Evolutionary conservation across 2,329 filamentous ascomycete species (phyloP), one percentile per base, ranked within the genome.

Genomic region (Xylaria sp.): DNA sequence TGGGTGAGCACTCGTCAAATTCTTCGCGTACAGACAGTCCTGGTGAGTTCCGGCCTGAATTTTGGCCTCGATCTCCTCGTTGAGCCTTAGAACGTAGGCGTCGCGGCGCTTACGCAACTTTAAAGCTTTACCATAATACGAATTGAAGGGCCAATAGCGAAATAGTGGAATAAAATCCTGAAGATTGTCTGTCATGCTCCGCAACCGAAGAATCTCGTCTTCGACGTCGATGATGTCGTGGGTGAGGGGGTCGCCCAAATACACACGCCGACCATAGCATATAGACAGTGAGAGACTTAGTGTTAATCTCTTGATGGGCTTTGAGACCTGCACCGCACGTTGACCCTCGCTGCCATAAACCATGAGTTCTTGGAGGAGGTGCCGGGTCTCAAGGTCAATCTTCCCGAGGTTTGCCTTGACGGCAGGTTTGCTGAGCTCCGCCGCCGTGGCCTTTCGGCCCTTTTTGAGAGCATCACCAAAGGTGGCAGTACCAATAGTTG

Each of bases 381-480:
- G 46, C 23, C 46, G 46, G 20, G 46, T 49, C 23, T 49, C 46
- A 23, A 49, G 46, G 20, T 49, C 46, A 49, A 49, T 49, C 46
- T 49, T 49, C 20, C 46, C 46, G 4, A 49, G n/a, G 5, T 49
- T 49, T 23, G 46, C 46, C 20, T 49, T 49, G n/a, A 49, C 46
- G 20, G 46, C 46, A 49, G 46, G 46, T 23, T 49, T 49, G 20
- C 46, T 49, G 20, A 49, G 20, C 20, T 49, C 46, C 10, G 46
- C n/a, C 23, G 46, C 46, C 20, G 46, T 49, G 46, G 46, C 46
- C 23, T 49, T 49, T 13, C 46, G 46, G 10, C 46, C 46, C n/a
- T 49, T 49, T 11, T 49, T 49, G 46, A 49, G 46, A 11, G 46
- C 46, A 49, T 49, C 46, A 13, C 46, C 46, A 49, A 49, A 49